phyloP scores from a whole-genome alignment of 768 basidiomycete genomes.

The Amanita fuliginea region DNA sequence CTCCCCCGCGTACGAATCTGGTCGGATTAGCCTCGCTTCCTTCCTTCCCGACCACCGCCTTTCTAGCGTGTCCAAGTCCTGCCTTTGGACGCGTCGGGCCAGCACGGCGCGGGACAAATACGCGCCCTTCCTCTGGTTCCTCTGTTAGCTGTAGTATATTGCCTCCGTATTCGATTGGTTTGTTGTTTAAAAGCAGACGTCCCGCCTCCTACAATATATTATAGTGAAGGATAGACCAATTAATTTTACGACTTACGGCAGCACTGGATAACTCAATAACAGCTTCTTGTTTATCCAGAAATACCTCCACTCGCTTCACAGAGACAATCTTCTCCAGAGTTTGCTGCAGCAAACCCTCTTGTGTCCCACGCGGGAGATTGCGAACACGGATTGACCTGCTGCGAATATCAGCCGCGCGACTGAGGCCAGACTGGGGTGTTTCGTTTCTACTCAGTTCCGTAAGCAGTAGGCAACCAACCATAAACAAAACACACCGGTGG shows the following conservation, averaged over 20 bases:
- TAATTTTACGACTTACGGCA: slow-evolving; percentile 34
- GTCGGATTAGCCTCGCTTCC: slow-evolving; percentile 8
- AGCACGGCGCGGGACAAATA: slow-evolving; percentile 57
- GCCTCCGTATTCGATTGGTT: slow-evolving; percentile 64
- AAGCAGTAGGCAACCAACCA: neutral
- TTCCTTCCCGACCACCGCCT: slow-evolving; percentile 15
- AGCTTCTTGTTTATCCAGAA: slow-evolving; percentile 48
- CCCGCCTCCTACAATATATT: slow-evolving; percentile 60
- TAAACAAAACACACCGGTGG: slow-evolving; percentile 29
- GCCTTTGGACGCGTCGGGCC: slow-evolving; percentile 60
- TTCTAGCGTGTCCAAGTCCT: slow-evolving; percentile 51
- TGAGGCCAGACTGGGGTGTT: slow-evolving; percentile 45
- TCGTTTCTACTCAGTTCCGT: slow-evolving; percentile 20
- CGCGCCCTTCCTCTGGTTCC: slow-evolving; percentile 23
- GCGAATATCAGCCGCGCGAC: slow-evolving; percentile 42
- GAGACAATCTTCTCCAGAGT: slow-evolving; percentile 62
- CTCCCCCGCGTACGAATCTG: slow-evolving; percentile 19
- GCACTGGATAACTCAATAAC: slow-evolving; percentile 54
- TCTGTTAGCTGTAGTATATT: slow-evolving; percentile 49
- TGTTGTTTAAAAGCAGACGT: slow-evolving; percentile 57
- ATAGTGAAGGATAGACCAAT: neutral
- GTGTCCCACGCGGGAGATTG: slow-evolving; percentile 63
- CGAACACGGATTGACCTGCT: slow-evolving; percentile 68
- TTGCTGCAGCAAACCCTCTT: slow-evolving; percentile 92
- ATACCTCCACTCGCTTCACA: slow-evolving; percentile 68